Conservation (phyloP, 805 yeast species). For the Zygotorulaspora florentina region DNA sequence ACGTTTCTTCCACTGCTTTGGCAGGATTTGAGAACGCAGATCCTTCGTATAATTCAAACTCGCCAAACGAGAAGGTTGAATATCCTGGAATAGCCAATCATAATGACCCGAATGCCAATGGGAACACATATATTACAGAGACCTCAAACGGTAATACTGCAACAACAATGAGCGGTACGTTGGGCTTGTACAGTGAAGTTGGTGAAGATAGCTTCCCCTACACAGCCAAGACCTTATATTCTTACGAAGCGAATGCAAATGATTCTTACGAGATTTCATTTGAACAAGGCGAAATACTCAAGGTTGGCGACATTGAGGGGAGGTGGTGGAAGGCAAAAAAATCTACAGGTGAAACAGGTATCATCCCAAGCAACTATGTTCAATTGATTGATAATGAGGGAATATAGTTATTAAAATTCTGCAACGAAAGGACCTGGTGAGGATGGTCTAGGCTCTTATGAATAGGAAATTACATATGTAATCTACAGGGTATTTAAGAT, state of each 20-base stretch:
- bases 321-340: constrained; percentile 98
- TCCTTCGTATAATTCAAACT: constrained; percentile 13
- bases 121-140: constrained; percentile 27
- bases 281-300: constrained; percentile 84
- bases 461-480: neutral
- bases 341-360: constrained; percentile 87
- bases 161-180: constrained; percentile 35
- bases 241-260: constrained; percentile 84
- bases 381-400: constrained; percentile 51
- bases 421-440: neutral
- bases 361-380: constrained; percentile 93
- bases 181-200: constrained; percentile 35
- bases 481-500: neutral
- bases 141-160: constrained; percentile 32
- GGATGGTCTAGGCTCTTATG: neutral
- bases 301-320: constrained; percentile 88
- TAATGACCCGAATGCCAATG: constrained; percentile 10
- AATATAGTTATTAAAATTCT: neutral
- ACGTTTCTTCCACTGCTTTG: constrained; percentile 50
- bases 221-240: constrained; percentile 80
- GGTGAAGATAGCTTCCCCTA: constrained; percentile 57
- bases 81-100: constrained; percentile 14
- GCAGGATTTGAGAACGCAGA: constrained; percentile 57
- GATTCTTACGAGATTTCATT: constrained; percentile 92
- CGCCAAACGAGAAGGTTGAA: constrained; percentile 11